Conservation (phyloP, 441 rosid species). For the Erodium chrysanthum region DNA sequence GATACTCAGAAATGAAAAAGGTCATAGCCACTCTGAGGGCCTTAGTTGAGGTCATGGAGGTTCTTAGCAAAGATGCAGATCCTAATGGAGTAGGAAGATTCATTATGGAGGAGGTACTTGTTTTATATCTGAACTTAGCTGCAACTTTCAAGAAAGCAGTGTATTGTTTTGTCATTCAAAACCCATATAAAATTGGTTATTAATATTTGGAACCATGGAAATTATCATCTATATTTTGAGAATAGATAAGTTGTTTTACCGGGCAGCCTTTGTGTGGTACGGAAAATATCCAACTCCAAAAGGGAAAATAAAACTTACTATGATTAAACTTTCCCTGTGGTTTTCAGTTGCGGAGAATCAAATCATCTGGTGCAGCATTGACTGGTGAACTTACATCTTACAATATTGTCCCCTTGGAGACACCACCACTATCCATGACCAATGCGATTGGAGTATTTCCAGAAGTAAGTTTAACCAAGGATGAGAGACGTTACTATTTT, state of each 20-base stretch:
- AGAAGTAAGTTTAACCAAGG: constrained; percentile 52
- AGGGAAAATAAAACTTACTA: not conserved
- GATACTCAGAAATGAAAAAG: constrained; percentile 61
- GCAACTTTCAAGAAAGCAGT: constrained; percentile 2
- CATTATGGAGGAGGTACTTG: constrained; percentile 75
- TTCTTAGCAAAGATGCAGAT: constrained; percentile 83
- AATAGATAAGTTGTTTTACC: not conserved
- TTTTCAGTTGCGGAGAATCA: constrained; percentile 65
- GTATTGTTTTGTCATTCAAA: not conserved
- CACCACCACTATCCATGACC: constrained; percentile 73
- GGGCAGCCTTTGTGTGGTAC: constrained; percentile 1
- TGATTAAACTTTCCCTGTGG: constrained; percentile 17
- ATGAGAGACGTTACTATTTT: not conserved
- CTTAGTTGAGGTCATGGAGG: constrained; percentile 82
- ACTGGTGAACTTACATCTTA: constrained; percentile 74
- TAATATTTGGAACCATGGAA: not conserved
- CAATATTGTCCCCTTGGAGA: constrained; percentile 90
- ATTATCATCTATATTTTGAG: not conserved
- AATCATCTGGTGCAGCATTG: constrained; percentile 48
- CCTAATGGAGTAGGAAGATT: constrained; percentile 78
- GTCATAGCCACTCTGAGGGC: constrained; percentile 82
- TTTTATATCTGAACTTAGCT: constrained; percentile 19
- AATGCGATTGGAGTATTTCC: constrained; percentile 86
- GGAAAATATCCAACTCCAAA: not conserved
- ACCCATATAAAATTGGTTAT: not conserved